Evolutionary conservation across 768 basidiomycete genomes (phyloP).

Genomic region (Hydnum rufescens): DNA sequence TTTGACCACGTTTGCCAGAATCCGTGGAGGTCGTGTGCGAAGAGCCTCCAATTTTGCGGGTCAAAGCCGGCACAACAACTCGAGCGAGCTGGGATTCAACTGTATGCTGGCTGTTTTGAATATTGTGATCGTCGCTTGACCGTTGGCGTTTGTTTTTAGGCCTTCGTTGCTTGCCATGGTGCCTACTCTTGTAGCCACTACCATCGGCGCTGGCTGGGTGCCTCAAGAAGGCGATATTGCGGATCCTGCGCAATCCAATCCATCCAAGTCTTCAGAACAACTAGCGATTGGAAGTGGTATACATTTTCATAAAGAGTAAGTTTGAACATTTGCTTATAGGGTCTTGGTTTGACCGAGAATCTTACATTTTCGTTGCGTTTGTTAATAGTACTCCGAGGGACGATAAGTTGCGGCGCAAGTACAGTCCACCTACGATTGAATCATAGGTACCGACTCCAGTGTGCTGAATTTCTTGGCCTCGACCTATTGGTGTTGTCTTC

Average conservation of each 20-base stretch:
- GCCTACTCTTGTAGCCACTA: conserved; percentile 51
- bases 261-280: conserved; percentile 62
- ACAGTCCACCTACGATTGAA: background rate
- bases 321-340: background rate
- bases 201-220: conserved; percentile 46
- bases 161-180: conserved; percentile 61
- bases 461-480: too few relatives aligned
- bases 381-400: background rate
- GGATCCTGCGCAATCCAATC: conserved; percentile 57
- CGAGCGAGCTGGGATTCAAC: conserved; percentile 25
- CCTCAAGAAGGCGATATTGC: conserved; percentile 37
- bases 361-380: background rate
- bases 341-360: background rate
- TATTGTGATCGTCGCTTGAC: background rate
- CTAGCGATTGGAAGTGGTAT: conserved; percentile 43
- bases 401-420: background rate
- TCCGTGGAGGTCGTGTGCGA: conserved; percentile 77
- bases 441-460: too few relatives aligned
- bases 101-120: conserved; percentile 15
- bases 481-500: too few relatives aligned
- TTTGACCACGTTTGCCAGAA: conserved; percentile 55
- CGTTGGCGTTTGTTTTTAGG: conserved; percentile 20
- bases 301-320: conserved; percentile 17
- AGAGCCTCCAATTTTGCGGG: conserved; percentile 71
- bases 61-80: conserved; percentile 47